Evolutionary conservation across 306 rosid species (phyloP), one percentile per base, ranked within the genome.

Genomic region (Pyrus bretschneideri): DNA sequence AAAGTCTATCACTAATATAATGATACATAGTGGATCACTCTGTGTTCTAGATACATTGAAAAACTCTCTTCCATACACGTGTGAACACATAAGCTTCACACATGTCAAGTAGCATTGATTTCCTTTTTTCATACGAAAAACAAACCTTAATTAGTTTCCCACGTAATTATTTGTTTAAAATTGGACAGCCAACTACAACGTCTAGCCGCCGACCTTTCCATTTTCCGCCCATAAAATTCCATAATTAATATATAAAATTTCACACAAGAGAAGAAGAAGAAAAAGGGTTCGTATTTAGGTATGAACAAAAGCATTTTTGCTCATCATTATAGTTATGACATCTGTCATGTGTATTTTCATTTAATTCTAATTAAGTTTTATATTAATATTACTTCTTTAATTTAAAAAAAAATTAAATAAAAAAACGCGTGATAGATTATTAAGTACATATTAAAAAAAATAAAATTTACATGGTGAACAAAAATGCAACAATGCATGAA

Each of bases 291-390:
- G 45, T 42, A 38, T 38, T 38, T 38, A 38, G 42, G 42, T 38
- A 38, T 7, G 2, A 38, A 1, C 42, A 1, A 2, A 0, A 38
- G 42, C 0, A 38, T 38, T 38, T 38, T 38, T 7, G 42, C 9
- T 7, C 2, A 35, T 35, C 9, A 35, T 35, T 35, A 35, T 38
- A 38, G 1, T 33, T 33, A 38, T 38, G 0, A 7, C 2, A 38
- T 38, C 0, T 38, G 2, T 38, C 0, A 38, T 10, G 2, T 38
- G 42, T 7, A 0, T 1, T 38, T 38, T 38, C 2, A 38, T 0
- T 0, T 38, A 7, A 38, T 38, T 38, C 0, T 38, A 38, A 38
- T 38, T 38, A 38, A 38, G 0, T 38, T 38, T 38, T 0, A 35
- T 1, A 38, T 38, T 38, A 7, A 38, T 38, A 38, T 38, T 38